phyloP scores from a whole-genome alignment of 805 yeast species.

The Metschnikowia santaceciliae region DNA sequence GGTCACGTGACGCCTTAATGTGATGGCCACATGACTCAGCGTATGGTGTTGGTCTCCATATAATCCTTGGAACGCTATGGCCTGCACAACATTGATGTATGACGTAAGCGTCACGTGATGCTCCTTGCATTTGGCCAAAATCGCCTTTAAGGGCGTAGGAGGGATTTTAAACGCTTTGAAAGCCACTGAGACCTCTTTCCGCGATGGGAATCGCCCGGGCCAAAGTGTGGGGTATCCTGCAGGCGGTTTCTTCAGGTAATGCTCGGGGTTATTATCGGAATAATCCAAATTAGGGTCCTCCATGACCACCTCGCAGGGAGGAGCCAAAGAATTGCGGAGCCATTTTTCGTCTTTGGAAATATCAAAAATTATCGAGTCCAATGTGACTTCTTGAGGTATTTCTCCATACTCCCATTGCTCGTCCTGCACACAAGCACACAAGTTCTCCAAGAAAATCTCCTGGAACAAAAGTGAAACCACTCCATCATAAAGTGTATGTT shows the following conservation, averaged over 20 bases:
- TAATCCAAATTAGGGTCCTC: slow-evolving; percentile 26
- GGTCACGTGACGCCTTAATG: slow-evolving; percentile 26
- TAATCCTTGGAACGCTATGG: slow-evolving; percentile 27
- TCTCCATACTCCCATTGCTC: slow-evolving; percentile 13
- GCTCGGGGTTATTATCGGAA: slow-evolving; percentile 22
- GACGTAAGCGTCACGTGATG: slow-evolving; percentile 32
- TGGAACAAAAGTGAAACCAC: slow-evolving; percentile 33
- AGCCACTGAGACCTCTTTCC: slow-evolving; percentile 16
- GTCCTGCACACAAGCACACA: slow-evolving; percentile 17
- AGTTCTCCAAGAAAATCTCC: slow-evolving; percentile 28
- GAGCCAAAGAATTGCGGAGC: slow-evolving; percentile 29
- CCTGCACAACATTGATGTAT: slow-evolving; percentile 24
- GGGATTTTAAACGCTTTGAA: slow-evolving; percentile 27
- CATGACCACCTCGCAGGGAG: slow-evolving; percentile 31
- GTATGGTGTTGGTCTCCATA: slow-evolving; percentile 24
- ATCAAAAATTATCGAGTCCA: slow-evolving; percentile 20
- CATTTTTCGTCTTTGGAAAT: slow-evolving; percentile 17
- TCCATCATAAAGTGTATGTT: slow-evolving; percentile 41
- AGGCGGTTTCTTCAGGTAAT: slow-evolving; percentile 22
- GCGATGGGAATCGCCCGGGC: slow-evolving; percentile 29
- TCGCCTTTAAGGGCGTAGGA: slow-evolving; percentile 20
- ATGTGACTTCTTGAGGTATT: slow-evolving; percentile 4
- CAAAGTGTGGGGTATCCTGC: slow-evolving; percentile 22
- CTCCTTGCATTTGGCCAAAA: slow-evolving; percentile 26
- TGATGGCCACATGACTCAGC: slow-evolving; percentile 28